phyloP scores from a whole-genome alignment of 2,329 filamentous ascomycete species.

The Fusarium multiceps region DNA sequence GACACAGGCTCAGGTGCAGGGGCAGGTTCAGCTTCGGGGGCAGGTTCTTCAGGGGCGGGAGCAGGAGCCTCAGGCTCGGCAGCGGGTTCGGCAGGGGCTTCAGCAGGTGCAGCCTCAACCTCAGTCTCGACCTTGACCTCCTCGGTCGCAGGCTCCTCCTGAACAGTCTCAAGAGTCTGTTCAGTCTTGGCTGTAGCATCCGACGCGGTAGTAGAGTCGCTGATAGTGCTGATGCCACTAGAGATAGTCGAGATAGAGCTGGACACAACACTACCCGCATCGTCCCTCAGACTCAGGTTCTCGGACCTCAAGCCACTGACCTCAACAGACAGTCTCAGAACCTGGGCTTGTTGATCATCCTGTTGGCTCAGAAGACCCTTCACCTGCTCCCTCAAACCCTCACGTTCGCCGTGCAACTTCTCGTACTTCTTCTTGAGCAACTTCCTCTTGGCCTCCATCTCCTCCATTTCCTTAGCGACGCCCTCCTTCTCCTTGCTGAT shows the following conservation, averaged over 20 bases:
- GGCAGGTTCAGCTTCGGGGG: background rate
- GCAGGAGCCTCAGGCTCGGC: background rate
- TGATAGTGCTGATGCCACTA: slow-evolving; percentile 22
- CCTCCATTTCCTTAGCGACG: slow-evolving; percentile 35
- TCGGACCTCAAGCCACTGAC: slow-evolving; percentile 37
- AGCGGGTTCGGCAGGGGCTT: slow-evolving; percentile 6
- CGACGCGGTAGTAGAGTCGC: slow-evolving; percentile 33
- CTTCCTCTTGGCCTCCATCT: slow-evolving; percentile 41
- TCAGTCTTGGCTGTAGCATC: slow-evolving; percentile 43
- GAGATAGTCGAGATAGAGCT: slow-evolving; percentile 37
- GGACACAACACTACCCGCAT: slow-evolving; percentile 37
- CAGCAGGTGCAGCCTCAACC: background rate
- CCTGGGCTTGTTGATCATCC: slow-evolving; percentile 40
- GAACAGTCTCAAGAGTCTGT: slow-evolving; percentile 3
- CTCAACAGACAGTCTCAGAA: slow-evolving; percentile 42
- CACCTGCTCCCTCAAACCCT: slow-evolving; percentile 35
- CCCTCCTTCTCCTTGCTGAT: slow-evolving; percentile 43
- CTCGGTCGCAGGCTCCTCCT: slow-evolving; percentile 22
- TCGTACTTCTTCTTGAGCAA: slow-evolving; percentile 43
- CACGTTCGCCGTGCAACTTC: slow-evolving; percentile 34
- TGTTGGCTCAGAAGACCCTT: slow-evolving; percentile 38
- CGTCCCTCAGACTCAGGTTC: slow-evolving; percentile 38
- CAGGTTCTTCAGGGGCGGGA: slow-evolving; percentile 3
- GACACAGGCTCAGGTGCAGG: background rate
- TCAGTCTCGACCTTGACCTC: background rate